Percentiles rank a stretch among this genome's conserved stretches.
Conservation (phyloP, 192 early-diverging fungal species). For the Coemansia sp. region DNA sequence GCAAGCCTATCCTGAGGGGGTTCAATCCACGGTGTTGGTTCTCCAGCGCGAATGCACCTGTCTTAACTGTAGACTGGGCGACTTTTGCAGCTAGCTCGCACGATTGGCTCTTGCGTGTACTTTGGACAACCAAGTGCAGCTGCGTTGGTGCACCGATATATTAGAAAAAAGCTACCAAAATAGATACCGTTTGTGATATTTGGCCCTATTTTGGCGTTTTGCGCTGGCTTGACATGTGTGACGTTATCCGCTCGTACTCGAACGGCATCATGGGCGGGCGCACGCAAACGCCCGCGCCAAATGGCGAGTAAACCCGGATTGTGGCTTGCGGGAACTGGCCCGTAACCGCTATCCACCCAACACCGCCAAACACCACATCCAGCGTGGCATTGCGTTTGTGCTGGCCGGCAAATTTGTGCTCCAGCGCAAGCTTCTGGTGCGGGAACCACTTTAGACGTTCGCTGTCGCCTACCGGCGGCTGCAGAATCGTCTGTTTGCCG, state of each 20-base stretch:
- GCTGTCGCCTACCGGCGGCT: constrained; percentile 42
- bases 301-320: constrained; percentile 53
- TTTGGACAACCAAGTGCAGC: too few species aligned
- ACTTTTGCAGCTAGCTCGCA: not conserved
- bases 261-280: constrained; percentile 63
- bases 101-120: too few species aligned
- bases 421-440: constrained; percentile 33
- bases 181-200: too few species aligned
- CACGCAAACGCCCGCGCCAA: constrained; percentile 46
- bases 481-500: constrained; percentile 34
- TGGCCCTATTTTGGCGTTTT: constrained; percentile 46
- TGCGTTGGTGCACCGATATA: too few species aligned
- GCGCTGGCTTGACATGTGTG: constrained; percentile 34
- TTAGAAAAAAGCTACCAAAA: too few species aligned
- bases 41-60: constrained; percentile 1
- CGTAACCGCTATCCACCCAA: constrained; percentile 61
- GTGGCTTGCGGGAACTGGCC: constrained; percentile 53
- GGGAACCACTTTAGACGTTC: constrained; percentile 34
- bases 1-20: not conserved
- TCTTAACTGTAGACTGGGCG: not conserved
- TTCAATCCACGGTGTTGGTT: not conserved
- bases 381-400: constrained; percentile 47
- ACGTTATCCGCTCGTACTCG: constrained; percentile 51
- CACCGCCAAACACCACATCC: constrained; percentile 59
- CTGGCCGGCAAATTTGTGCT: constrained; percentile 39